Base-by-base conservation (phyloP, 306 rosid genomes). In the Canavalia ensiformis region DNA sequence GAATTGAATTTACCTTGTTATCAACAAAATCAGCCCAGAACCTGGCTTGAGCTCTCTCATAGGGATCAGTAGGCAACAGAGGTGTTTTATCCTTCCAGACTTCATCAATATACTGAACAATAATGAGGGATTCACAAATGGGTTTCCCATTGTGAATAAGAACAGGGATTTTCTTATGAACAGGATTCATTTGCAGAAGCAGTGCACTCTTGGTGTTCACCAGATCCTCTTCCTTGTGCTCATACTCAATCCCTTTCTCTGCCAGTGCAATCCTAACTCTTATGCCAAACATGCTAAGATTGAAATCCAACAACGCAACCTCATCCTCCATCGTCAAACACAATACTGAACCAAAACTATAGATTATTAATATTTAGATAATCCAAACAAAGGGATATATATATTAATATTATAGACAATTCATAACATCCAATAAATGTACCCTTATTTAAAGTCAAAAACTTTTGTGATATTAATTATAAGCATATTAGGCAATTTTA, bases 1-100 rank as follows among this genome's bases (percentile, higher is more conserved):
- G 0, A 62, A 5, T 4, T 2, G 56, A 46, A 35, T 8, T 18
- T 47, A 80, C 89, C 85, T 85, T 83, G 46, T 85, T 31, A 41
- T 88, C 80, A 31, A 88, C 60, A 68, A 81, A 88, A 83, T 88
- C 87, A 68, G 80, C 91, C 89, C 87, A 88, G 8, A 88, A 74
- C 73, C 84, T 74, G 2, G 84, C 80, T 37, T 80, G 78, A 8
- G 84, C 72, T 60, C 73, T 71, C 35, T 80, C 56, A 35, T 80
- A 72, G 2, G 87, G 87, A 64, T 86, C 80, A 47, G 84, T 59
- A 50, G 89, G 86, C 13, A 85, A 41, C 12, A 81, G 29, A 10
- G 86, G 75, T 37, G 56, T 5, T 1, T 34, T 60, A n/a, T 83
- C 85, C 31, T 63, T 83, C 91, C 91, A 80, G 2, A 80, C 33